Evolutionary conservation across 2,329 filamentous ascomycete genomes (phyloP).

Genomic region (Intubia oerlemansii): DNA sequence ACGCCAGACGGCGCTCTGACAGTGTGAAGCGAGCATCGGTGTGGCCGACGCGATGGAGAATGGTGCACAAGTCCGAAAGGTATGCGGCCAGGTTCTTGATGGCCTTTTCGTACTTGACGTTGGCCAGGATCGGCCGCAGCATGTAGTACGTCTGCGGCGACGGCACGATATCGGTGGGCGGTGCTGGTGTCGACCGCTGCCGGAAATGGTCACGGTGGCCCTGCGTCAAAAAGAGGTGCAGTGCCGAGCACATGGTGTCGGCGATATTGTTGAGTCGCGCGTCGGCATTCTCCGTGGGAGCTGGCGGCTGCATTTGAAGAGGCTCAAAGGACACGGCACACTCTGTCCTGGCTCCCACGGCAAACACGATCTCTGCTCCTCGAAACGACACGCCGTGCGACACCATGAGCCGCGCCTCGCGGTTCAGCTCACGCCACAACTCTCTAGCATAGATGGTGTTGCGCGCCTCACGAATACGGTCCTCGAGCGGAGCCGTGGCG

Average conservation of each 20-base stretch:
- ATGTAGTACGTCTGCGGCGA: conserved; percentile 24
- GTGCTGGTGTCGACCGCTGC: conserved; percentile 36
- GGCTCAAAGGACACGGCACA: conserved; percentile 48
- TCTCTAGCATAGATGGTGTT: conserved; percentile 71
- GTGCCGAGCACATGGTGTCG: conserved; percentile 39
- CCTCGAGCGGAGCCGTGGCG: conserved; percentile 38
- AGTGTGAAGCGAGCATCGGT: conserved; percentile 5
- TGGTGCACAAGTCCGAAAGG: conserved; percentile 20
- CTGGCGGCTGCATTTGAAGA: conserved; percentile 22
- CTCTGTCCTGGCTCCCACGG: conserved; percentile 28
- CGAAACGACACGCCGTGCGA: conserved; percentile 48
- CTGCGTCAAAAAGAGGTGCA: conserved; percentile 59
- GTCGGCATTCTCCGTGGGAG: neutral
- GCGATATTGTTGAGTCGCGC: conserved; percentile 21
- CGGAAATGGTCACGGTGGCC: conserved; percentile 44
- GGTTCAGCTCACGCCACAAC: conserved; percentile 71
- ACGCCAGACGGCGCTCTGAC: conserved; percentile 2
- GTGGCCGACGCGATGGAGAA: conserved; percentile 16
- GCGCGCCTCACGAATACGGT: conserved; percentile 50
- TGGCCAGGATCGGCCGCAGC: conserved; percentile 28
- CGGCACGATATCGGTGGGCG: conserved; percentile 16
- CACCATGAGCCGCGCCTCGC: conserved; percentile 55
- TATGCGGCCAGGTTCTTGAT: conserved; percentile 17
- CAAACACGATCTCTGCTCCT: conserved; percentile 33
- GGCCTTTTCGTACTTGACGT: conserved; percentile 21